Base-by-base conservation (phyloP, 2,329 filamentous ascomycete species). In the Talaromyces sp. region DNA sequence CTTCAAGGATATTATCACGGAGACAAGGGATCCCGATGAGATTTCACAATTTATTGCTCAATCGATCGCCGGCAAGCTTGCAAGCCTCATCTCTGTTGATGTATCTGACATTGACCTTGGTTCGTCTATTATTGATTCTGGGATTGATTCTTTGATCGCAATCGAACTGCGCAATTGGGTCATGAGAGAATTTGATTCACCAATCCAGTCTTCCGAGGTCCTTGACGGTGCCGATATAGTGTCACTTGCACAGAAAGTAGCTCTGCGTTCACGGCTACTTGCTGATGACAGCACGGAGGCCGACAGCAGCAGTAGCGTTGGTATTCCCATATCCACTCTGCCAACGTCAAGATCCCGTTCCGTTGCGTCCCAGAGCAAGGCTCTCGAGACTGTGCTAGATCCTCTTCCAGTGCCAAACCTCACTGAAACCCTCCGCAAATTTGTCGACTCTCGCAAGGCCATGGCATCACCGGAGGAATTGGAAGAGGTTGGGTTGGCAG, bases 111-210 rank as follows among this genome's bases (percentile, higher is more conserved):
- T 61, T 1, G 25, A 63, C 29, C 47, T 22, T 13, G 31, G 36
- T 17, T 65, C 68, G 56, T 49, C 69, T 1, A 64, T 74, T 1
- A 67, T 73, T 56, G 67, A 68, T 2, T 70, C 69, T 40, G 72
- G 72, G 2, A 59, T 75, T 27, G 68, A 70, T 0, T 69, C 73
- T 8, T 36, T 63, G 27, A 36, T 63, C 6, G 61, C 62, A 19
- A 54, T 64, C 25, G 62, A 64, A n/a, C 45, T 58, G 4, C 34
- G 34, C 7, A 54, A 51, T 27, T 85, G 83, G 83, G 81, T 84
- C 67, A 53, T 79, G 27, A 82, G 82, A 63, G 73, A 80, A 49
- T 51, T 83, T 0, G 66, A 78, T 0, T 71, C 79, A 0, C 79
- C 84, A 58, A 75, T 84, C 1, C 56, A 60, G 19, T 22, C 34